Conservation (phyloP, 2,329 filamentous ascomycete genomes). For the Beauveria rudraprayagi region DNA sequence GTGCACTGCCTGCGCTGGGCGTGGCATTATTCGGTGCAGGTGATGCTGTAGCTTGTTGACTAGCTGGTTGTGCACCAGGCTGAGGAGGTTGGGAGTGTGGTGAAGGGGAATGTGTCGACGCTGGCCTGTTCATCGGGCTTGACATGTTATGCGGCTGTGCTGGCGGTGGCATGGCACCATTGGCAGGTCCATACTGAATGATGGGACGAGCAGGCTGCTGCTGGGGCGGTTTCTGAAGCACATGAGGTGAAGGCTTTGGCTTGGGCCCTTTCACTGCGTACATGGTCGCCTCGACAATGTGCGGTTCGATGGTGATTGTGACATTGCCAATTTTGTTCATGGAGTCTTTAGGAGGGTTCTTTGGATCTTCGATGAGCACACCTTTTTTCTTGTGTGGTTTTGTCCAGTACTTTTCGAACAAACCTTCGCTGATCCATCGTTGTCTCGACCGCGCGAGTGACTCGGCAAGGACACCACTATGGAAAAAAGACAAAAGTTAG, state of each 20-base stretch:
- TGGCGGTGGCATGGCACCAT: conserved; percentile 51
- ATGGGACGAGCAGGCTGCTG: conserved; percentile 37
- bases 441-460: conserved; percentile 66
- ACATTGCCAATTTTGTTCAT: conserved; percentile 68
- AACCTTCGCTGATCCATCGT: conserved; percentile 62
- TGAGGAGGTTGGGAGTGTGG: background rate
- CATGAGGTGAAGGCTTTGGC: conserved; percentile 27
- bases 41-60: background rate
- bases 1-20: background rate
- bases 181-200: conserved; percentile 58
- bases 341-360: conserved; percentile 61
- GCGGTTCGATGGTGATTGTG: conserved; percentile 69
- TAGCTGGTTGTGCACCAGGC: background rate
- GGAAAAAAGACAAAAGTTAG: conserved; percentile 14
- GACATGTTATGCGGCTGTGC: conserved; percentile 22
- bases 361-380: conserved; percentile 52
- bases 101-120: conserved; percentile 1
- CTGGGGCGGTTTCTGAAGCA: conserved; percentile 14
- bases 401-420: conserved; percentile 72
- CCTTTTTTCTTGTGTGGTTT: conserved; percentile 64
- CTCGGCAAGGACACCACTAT: conserved; percentile 65
- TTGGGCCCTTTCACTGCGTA: conserved; percentile 62
- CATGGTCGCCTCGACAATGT: conserved; percentile 69
- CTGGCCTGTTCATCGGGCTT: conserved; percentile 10
- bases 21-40: background rate